These are phyloP conservation scores for Coemansia sp. DNA, from an alignment of 192 early-diverging fungal species.

Conservation along the genomic window DNA sequence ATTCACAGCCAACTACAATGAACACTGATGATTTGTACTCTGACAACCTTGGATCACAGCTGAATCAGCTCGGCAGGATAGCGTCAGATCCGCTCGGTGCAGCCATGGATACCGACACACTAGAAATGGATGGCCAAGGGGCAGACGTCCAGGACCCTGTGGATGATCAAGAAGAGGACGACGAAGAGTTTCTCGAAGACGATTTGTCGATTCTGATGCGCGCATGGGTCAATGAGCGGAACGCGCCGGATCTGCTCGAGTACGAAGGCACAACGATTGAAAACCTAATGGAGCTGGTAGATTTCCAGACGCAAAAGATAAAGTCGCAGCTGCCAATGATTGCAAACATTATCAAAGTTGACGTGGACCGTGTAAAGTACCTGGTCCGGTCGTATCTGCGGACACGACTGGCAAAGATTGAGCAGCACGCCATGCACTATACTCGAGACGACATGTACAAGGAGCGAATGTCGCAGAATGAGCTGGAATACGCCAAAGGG, in stretches of 20 bases:
- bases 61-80: neutral
- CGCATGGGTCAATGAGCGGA: constrained; percentile 41
- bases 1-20: neutral
- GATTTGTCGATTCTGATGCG: constrained; percentile 34
- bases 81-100: neutral
- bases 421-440: constrained; percentile 32
- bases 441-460: constrained; percentile 17
- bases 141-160: neutral
- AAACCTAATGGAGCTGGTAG: constrained; percentile 50
- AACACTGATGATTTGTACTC: neutral
- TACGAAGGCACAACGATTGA: constrained; percentile 46
- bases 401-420: constrained; percentile 38
- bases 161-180: neutral
- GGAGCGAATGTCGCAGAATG: constrained; percentile 34
- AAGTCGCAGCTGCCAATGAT: constrained; percentile 16
- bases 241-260: constrained; percentile 33
- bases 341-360: constrained; percentile 41
- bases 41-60: neutral
- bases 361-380: constrained; percentile 47
- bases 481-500: constrained; percentile 50
- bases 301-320: constrained; percentile 40
- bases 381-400: constrained; percentile 51
- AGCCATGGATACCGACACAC: neutral
- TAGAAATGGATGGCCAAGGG: neutral
- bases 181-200: constrained; percentile 22